phyloP scores from a whole-genome alignment of 2,329 filamentous ascomycete genomes.

The Pseudogymnoascus sp. region DNA sequence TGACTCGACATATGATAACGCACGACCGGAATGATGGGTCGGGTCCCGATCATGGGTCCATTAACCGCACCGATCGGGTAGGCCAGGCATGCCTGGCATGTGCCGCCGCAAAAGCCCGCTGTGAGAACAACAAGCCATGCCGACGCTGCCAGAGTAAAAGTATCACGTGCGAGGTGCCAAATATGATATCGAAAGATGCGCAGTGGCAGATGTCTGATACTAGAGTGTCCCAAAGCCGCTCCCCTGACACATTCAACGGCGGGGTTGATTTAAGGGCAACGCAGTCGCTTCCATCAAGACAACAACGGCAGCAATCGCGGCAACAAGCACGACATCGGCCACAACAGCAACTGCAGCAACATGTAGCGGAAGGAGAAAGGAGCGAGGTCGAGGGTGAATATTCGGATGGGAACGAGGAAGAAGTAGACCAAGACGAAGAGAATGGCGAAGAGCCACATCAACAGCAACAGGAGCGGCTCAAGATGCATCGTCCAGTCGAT shows the following conservation, averaged over 20 bases:
- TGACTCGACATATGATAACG: conserved; percentile 17
- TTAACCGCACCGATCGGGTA: conserved; percentile 15
- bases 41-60: not conserved
- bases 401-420: not conserved
- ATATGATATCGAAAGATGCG: not conserved
- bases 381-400: not conserved
- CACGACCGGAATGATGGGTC: conserved; percentile 14
- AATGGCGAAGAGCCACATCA: not conserved
- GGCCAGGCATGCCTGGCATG: conserved; percentile 18
- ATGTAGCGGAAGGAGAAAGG: not conserved
- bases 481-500: not conserved
- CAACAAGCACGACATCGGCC: not conserved
- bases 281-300: not conserved
- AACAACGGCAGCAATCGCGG: not conserved
- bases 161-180: conserved; percentile 13
- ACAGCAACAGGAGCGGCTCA: not conserved
- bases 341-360: not conserved
- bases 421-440: not conserved
- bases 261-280: not conserved
- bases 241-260: not conserved
- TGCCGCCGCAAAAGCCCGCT: conserved; percentile 18
- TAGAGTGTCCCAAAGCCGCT: not conserved
- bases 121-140: conserved; percentile 21
- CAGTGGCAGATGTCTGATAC: not conserved
- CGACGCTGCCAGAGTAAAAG: conserved; percentile 15